Percentiles rank a stretch among this genome's conserved stretches.
Evolutionary conservation across 2,329 filamentous ascomycete genomes (phyloP).

Genomic region (Pseudogymnoascus sp.): DNA sequence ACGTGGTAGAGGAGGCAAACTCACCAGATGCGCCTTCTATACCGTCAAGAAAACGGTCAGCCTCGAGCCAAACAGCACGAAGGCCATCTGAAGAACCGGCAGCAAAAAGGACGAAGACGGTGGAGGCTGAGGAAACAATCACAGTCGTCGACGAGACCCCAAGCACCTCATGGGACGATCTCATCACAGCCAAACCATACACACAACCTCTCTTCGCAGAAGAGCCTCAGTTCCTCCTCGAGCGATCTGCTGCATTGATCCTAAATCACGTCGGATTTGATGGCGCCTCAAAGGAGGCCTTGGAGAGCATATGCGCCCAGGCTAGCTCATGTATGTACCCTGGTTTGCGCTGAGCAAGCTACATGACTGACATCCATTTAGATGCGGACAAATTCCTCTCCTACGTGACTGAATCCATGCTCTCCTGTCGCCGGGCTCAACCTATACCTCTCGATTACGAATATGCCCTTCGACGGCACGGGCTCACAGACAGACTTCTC

Average conservation of each 20-base stretch:
- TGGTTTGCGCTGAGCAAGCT: background rate
- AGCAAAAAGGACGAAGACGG: background rate
- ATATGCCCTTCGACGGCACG: slow-evolving; percentile 42
- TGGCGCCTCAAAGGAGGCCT: slow-evolving; percentile 44
- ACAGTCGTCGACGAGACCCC: background rate
- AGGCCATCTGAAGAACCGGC: slow-evolving; percentile 1
- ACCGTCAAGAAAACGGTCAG: background rate
- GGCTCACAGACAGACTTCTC: slow-evolving; percentile 43
- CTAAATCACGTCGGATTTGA: slow-evolving; percentile 53
- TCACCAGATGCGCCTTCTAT: background rate
- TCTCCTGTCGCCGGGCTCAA: slow-evolving; percentile 37
- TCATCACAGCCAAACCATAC: background rate
- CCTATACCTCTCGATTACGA: slow-evolving; percentile 53
- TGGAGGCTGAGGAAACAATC: background rate
- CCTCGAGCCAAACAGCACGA: background rate
- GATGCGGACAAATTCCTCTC: slow-evolving; percentile 27
- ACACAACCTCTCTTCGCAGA: slow-evolving; percentile 23
- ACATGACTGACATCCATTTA: slow-evolving; percentile 13
- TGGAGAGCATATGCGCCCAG: slow-evolving; percentile 49
- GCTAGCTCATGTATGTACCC: slow-evolving; percentile 49
- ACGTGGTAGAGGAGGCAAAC: background rate
- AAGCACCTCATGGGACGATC: background rate
- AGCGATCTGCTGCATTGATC: slow-evolving; percentile 48
- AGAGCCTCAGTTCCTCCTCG: slow-evolving; percentile 32
- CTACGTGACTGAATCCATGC: slow-evolving; percentile 26